phyloP scores from a whole-genome alignment of 2,329 filamentous ascomycete species.

The Penicillium expansum region DNA sequence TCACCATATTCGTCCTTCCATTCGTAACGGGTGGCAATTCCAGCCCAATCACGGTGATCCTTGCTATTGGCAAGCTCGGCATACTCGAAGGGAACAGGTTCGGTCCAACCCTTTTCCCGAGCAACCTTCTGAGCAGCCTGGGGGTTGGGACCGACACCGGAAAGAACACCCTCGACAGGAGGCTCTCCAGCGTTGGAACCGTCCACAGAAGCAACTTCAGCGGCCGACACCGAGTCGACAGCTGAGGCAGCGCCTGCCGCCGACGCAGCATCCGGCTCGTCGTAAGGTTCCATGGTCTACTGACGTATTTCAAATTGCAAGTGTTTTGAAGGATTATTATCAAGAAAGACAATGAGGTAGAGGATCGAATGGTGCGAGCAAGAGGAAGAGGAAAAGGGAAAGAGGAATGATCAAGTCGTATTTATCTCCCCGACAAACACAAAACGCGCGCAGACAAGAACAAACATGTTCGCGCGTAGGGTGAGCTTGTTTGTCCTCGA shows the following conservation, averaged over 20 bases:
- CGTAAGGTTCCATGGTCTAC: not conserved
- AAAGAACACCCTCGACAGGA: not conserved
- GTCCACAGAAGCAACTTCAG: not conserved
- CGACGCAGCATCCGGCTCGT: not conserved
- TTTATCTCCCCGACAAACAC: no score
- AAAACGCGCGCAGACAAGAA: no score
- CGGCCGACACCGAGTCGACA: not conserved
- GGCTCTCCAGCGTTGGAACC: not conserved
- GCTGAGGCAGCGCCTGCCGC: not conserved
- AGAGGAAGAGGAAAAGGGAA: no score
- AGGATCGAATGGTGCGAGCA: not conserved
- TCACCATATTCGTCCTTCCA: conserved; percentile 87
- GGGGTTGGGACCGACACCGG: conserved; percentile 10
- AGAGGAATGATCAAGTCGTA: no score
- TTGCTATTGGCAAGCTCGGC: conserved; percentile 25
- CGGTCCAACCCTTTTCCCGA: conserved; percentile 40
- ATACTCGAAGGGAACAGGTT: conserved; percentile 40
- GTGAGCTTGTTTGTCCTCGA: not conserved
- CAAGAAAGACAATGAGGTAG: not conserved
- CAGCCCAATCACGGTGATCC: conserved; percentile 48
- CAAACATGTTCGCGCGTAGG: no score
- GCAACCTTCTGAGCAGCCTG: conserved; percentile 25
- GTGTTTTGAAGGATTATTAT: no score
- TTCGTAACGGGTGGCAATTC: conserved; percentile 68
- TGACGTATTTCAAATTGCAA: not conserved